Evolutionary conservation across 495 filamentous ascomycete species (phyloP), one percentile per base, ranked within the genome.

Genomic region (Halenospora varia): DNA sequence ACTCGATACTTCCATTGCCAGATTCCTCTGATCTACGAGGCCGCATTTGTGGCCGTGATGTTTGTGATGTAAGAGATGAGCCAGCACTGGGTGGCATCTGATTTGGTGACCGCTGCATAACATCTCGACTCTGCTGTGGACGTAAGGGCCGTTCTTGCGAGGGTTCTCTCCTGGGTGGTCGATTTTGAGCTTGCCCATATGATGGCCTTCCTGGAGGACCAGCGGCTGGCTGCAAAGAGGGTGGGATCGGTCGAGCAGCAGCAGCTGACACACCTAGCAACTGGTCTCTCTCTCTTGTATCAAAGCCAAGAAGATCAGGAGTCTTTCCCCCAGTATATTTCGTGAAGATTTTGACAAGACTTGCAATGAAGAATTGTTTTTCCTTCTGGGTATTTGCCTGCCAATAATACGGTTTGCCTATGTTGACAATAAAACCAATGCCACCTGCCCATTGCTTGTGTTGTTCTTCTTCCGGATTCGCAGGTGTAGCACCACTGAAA

Each of bases 361-460:
- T 96, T 23, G 87, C 88, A 66, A 97, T 95, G 70, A 98, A 98
- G 73, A 96, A 97, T 55, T 96, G 92, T 77, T 97, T 97, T 71
- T 97, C 94, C 74, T 96, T 96, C 46, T 87, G 79, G 11, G 87
- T 92, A 39, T 86, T 81, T 17, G 95, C 92, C 72, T 94, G 86
- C 94, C 94, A 98, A 70, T 96, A 97, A 69, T 98, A 98, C 0
- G 91, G 88, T 70, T 98, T 98, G 10, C 88, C 83, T 20, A 98
- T 78, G 0, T 85, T 93, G 19, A 97, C 88, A n/a, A 87, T 75
- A 66, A 98, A 98, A 19, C 94, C 94, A 39, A 83, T 79, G 52
- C 82, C 84, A 42, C 85, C 82, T 29, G 89, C 92, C 86, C 86
- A 92, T 63, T 89, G 77, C 61, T 87, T 87, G 26, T 84, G 77